Evolutionary conservation across 2,329 filamentous ascomycete genomes (phyloP).

Genomic region (Colletotrichum abscissum): DNA sequence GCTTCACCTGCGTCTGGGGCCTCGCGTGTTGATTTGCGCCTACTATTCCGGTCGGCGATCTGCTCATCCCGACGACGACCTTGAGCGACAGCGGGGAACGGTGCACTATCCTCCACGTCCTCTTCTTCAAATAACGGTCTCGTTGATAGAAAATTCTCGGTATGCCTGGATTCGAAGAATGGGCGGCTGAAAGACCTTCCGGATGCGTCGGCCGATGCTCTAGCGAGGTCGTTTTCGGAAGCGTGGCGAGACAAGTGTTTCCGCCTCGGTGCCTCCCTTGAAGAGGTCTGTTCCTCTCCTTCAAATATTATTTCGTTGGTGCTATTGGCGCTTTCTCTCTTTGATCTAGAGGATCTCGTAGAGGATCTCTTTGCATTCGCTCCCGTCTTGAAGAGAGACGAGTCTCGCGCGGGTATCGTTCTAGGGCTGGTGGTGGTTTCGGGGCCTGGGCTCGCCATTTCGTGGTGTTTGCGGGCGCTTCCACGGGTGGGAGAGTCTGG

Average conservation of each 20-base stretch:
- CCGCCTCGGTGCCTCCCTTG: slow-evolving; percentile 35
- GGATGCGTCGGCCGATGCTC: slow-evolving; percentile 40
- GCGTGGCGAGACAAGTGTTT: slow-evolving; percentile 40
- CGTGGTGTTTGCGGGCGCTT: slow-evolving; percentile 35
- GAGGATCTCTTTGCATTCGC: slow-evolving; percentile 64
- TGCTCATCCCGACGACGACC: slow-evolving; percentile 63
- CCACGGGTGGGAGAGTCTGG: slow-evolving; percentile 41
- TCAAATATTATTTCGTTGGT: slow-evolving; percentile 56
- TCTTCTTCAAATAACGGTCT: slow-evolving; percentile 38
- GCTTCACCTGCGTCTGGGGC: slow-evolving; percentile 60
- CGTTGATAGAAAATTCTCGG: slow-evolving; percentile 18
- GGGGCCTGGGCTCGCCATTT: slow-evolving; percentile 40
- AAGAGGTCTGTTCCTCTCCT: slow-evolving; percentile 45
- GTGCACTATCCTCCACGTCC: slow-evolving; percentile 71
- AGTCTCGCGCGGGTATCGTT: slow-evolving; percentile 74
- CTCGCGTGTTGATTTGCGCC: slow-evolving; percentile 59
- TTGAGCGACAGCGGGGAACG: slow-evolving; percentile 76
- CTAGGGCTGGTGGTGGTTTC: slow-evolving; percentile 56
- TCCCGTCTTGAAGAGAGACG: slow-evolving; percentile 71
- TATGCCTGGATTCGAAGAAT: slow-evolving; percentile 36
- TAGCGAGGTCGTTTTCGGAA: slow-evolving; percentile 33
- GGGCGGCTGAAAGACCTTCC: slow-evolving; percentile 21
- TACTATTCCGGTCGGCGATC: slow-evolving; percentile 55
- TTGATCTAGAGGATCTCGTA: slow-evolving; percentile 61
- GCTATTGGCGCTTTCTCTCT: slow-evolving; percentile 55